phyloP scores from a whole-genome alignment of 768 basidiomycete genomes.

The Imleria badia region DNA sequence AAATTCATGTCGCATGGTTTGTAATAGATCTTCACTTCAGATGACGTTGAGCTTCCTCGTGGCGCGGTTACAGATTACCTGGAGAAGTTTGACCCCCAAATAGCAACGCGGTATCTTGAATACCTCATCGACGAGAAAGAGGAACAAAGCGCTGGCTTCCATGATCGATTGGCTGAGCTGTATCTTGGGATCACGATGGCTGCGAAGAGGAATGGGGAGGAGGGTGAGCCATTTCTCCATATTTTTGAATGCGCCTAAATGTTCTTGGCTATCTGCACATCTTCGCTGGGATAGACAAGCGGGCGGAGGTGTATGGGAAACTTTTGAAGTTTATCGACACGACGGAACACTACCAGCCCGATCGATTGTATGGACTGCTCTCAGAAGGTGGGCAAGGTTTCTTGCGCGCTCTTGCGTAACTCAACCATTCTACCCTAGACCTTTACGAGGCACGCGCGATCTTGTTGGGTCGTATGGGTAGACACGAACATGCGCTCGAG shows the following conservation, averaged over 20 bases:
- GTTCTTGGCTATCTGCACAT: not conserved
- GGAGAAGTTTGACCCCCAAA: conserved; percentile 62
- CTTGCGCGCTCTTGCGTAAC: not conserved
- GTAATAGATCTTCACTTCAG: conserved; percentile 87
- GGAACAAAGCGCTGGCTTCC: conserved; percentile 68
- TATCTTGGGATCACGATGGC: conserved; percentile 70
- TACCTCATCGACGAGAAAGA: conserved; percentile 74
- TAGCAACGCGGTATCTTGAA: conserved; percentile 82
- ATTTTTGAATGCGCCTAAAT: not conserved
- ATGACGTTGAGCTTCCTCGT: conserved; percentile 88
- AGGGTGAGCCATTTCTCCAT: conserved; percentile 40
- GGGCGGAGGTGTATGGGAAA: conserved; percentile 57
- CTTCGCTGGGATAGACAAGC: conserved; percentile 38
- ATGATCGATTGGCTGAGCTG: conserved; percentile 86
- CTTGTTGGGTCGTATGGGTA: conserved; percentile 82
- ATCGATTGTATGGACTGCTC: conserved; percentile 79
- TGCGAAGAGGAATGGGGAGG: conserved; percentile 58
- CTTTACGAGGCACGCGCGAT: conserved; percentile 91
- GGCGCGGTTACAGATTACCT: conserved; percentile 75
- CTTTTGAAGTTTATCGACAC: conserved; percentile 75
- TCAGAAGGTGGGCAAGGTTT: conserved; percentile 61
- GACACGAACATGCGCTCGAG: conserved; percentile 93
- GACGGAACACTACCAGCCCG: conserved; percentile 68
- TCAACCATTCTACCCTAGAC: conserved; percentile 44
- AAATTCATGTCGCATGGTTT: not conserved